Evolutionary conservation across 1,284 basidiomycete genomes (phyloP), one percentile per base, ranked within the genome.

Genomic region (Pholiota adiposa): DNA sequence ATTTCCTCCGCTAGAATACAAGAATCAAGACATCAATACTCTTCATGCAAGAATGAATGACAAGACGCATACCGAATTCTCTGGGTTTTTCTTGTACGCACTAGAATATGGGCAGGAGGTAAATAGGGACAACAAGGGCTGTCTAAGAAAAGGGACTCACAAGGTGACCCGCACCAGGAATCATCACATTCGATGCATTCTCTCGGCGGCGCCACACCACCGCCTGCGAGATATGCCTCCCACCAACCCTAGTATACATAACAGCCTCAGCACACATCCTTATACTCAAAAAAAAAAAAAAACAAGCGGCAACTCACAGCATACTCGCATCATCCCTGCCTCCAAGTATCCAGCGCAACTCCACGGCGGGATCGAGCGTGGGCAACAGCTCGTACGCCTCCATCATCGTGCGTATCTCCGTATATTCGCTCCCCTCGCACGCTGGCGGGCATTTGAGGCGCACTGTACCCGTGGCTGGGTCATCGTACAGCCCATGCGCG

Each of bases 341-440:
- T 2, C 69, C 69, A 63, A 70, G 64, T 11, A 69, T 66, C 69
- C 69, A 70, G 23, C 65, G 59, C 40, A 70, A 27, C 55, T 63
- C 62, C 1, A 70, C 56, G 4, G 56, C 43, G 29, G 68, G 63
- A 23, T 69, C 68, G 2, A 70, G 59, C 3, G 63, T 69, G 11
- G 68, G 69, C 23, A 70, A 58, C 1, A 67, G 53, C 59, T 70
- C 67, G 62, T 63, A 70, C 2, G 54, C 67, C 40, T 70, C 69
- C n/a, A 65, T 65, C 64, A 68, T 68, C 16, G 63, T 61, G 18
- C 65, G 61, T 11, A 53, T 54, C 34, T 67, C 65, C 11, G 62
- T 62, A 43, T 63, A 69, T 40, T 70, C 67, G 41, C 63, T 59
- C 1, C 65, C 63, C 59, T 70, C 69, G 63, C 65, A 59, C 21